A percentile compares a stretch with the other conserved stretches of the same genome.
These are phyloP conservation scores for Wickerhamiella spandovensis DNA, from an alignment of 805 yeast species.

Conservation along the genomic window DNA sequence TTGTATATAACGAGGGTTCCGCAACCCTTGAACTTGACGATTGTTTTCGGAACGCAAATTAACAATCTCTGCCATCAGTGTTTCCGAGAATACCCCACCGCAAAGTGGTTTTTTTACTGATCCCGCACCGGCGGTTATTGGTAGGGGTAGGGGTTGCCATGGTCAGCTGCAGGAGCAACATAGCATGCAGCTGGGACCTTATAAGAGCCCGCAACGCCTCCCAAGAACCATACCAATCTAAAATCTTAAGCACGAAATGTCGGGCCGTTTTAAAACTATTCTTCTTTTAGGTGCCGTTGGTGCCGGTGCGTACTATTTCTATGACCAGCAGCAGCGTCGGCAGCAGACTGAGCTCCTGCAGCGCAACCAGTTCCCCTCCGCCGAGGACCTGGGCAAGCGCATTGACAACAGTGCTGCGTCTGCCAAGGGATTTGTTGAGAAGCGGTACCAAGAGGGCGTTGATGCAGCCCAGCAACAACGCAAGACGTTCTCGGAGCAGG, in stretches of 20 bases:
- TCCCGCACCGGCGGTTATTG: neutral
- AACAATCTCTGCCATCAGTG: too few relatives aligned
- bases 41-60: too few relatives aligned
- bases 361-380: neutral
- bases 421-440: neutral
- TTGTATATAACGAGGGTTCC: too few relatives aligned
- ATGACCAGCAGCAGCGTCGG: conserved; percentile 2
- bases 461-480: neutral
- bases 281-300: conserved; percentile 1
- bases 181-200: neutral
- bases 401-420: neutral
- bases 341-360: neutral
- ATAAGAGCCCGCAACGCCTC: neutral
- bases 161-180: neutral
- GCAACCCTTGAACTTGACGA: too few relatives aligned
- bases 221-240: too few relatives aligned
- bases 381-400: conserved; percentile 1
- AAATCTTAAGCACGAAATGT: neutral
- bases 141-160: neutral
- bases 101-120: too few relatives aligned
- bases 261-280: neutral
- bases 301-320: conserved; percentile 2
- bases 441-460: neutral
- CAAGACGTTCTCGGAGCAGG: neutral
- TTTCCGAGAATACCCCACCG: too few relatives aligned